Percentiles rank a stretch among this genome's conserved stretches.
These are phyloP conservation scores for Cadophora malorum DNA, from an alignment of 2,329 filamentous ascomycete species.

Conservation along the genomic window DNA sequence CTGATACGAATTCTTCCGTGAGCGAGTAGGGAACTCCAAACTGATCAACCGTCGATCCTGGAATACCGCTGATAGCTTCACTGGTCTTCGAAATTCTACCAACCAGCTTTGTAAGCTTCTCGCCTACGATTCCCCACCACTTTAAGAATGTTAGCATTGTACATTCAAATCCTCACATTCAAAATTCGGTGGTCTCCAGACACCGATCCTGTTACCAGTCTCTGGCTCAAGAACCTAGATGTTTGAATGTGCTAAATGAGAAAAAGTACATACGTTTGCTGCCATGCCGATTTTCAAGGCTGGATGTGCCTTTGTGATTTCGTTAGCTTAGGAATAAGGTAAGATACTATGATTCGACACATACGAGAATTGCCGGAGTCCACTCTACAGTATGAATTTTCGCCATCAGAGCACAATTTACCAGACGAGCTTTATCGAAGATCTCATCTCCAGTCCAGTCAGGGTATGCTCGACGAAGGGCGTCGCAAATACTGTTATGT, in stretches of 20 bases:
- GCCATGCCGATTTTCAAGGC: slow-evolving; percentile 25
- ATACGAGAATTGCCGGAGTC: slow-evolving; percentile 29
- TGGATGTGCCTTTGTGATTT: slow-evolving; percentile 7
- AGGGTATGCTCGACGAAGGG: slow-evolving; percentile 24
- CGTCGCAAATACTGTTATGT: slow-evolving; percentile 30
- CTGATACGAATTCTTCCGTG: slow-evolving; percentile 32
- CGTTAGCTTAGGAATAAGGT: neutral
- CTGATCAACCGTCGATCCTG: slow-evolving; percentile 28
- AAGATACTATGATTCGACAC: neutral
- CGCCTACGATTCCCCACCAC: slow-evolving; percentile 31
- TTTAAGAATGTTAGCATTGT: too few species aligned
- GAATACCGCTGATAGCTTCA: slow-evolving; percentile 29
- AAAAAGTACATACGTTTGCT: slow-evolving; percentile 14
- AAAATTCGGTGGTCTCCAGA: too few species aligned
- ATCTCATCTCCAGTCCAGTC: slow-evolving; percentile 26
- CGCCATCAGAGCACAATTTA: slow-evolving; percentile 30
- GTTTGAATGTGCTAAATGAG: too few species aligned
- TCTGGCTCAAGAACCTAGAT: too few species aligned
- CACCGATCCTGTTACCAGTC: too few species aligned
- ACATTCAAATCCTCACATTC: too few species aligned
- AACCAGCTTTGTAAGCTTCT: slow-evolving; percentile 27
- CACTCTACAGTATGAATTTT: slow-evolving; percentile 32
- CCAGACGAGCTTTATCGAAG: slow-evolving; percentile 25
- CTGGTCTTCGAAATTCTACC: slow-evolving; percentile 28
- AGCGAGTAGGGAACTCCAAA: slow-evolving; percentile 27